Conservation (phyloP, 805 yeast genomes). For the Brettanomyces bruxellensis region DNA sequence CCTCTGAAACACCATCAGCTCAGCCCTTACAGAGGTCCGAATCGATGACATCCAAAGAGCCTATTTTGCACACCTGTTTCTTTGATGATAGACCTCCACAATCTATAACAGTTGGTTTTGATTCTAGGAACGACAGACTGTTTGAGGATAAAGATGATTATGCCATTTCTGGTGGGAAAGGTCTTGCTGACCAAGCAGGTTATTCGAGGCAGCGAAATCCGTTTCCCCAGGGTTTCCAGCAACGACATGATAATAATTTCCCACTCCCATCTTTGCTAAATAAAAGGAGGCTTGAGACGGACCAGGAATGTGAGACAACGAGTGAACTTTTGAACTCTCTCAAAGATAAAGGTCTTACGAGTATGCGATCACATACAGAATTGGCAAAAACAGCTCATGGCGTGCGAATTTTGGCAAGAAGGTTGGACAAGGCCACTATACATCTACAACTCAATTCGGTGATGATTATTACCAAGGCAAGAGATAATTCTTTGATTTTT, state of each 20-base stretch:
- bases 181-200: not conserved
- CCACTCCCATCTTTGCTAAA: too few relatives aligned
- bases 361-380: slow-evolving; percentile 63
- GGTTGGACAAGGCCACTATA: slow-evolving; percentile 61
- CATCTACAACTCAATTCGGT: slow-evolving; percentile 61
- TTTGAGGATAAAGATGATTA: slow-evolving; percentile 2
- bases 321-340: slow-evolving; percentile 13
- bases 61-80: slow-evolving; percentile 15
- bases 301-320: slow-evolving; percentile 5
- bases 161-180: not conserved
- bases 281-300: not conserved
- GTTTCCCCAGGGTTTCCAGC: not conserved
- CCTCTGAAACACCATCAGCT: not conserved
- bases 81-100: slow-evolving; percentile 14
- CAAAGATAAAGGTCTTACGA: slow-evolving; percentile 35
- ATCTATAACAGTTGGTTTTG: slow-evolving; percentile 13
- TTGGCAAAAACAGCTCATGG: slow-evolving; percentile 77
- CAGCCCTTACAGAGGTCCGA: not conserved
- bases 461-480: slow-evolving; percentile 81
- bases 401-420: slow-evolving; percentile 65
- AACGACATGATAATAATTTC: not conserved
- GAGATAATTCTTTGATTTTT: slow-evolving; percentile 70
- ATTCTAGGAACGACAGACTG: slow-evolving; percentile 7
- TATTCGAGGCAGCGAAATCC: not conserved
- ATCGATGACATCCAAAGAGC: slow-evolving; percentile 15